Evolutionary conservation across 1,139 yeast genomes (phyloP).

Genomic region (Lodderomyces beijingensis): DNA sequence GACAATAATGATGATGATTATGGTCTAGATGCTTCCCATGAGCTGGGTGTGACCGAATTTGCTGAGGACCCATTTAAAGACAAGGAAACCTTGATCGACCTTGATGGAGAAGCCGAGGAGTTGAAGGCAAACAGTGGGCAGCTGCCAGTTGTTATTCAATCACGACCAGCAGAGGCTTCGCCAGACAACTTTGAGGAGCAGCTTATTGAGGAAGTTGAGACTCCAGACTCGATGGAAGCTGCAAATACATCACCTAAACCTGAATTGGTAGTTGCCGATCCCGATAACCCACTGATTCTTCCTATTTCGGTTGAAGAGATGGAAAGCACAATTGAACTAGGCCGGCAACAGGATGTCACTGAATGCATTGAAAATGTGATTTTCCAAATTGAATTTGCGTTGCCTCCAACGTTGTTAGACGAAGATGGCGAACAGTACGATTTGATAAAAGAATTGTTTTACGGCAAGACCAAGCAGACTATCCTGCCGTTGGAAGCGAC

Average conservation of each 20-base stretch:
- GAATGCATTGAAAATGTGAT: constrained; percentile 94
- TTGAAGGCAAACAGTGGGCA: not conserved
- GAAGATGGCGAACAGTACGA: constrained; percentile 78
- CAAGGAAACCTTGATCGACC: constrained; percentile 7
- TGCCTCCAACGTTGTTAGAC: constrained; percentile 60
- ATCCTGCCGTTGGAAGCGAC: constrained; percentile 30
- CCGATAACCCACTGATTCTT: constrained; percentile 17
- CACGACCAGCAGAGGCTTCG: too few relatives aligned
- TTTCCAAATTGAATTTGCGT: constrained; percentile 89
- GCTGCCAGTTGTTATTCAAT: not conserved
- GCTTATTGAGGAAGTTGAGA: constrained; percentile 7
- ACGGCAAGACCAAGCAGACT: constrained; percentile 56
- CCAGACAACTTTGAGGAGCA: constrained; percentile 1
- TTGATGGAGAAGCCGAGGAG: constrained; percentile 9
- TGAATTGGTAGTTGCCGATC: too few relatives aligned
- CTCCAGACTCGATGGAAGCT: constrained; percentile 5
- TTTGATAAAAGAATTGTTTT: constrained; percentile 71
- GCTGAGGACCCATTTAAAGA: not conserved
- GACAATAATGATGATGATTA: not conserved
- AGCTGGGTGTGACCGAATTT: too few relatives aligned
- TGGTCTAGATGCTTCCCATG: too few relatives aligned
- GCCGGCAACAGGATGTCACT: constrained; percentile 95
- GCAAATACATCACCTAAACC: too few relatives aligned
- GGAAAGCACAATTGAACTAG: constrained; percentile 71
- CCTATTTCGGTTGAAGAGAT: constrained; percentile 59